A percentile compares a stretch with the other conserved stretches of the same genome.
phyloP scores from a whole-genome alignment of 2,329 filamentous ascomycete genomes.

The Aspergillus oerlinghausenensis region DNA sequence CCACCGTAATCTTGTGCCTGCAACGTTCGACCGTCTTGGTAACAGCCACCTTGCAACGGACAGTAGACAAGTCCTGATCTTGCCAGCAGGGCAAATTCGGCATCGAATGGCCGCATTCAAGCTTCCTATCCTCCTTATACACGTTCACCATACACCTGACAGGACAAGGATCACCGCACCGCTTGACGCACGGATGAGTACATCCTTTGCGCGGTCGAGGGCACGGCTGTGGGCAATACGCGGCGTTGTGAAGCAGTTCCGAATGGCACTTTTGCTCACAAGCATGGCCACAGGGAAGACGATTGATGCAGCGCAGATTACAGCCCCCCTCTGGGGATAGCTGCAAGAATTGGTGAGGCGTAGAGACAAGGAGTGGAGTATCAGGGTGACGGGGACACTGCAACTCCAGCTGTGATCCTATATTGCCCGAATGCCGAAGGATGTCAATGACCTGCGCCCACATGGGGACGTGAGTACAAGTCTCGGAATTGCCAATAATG shows the following conservation, averaged over 20 bases:
- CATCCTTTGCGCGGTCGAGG: constrained; percentile 33
- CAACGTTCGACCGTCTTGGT: constrained; percentile 51
- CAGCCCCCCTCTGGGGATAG: constrained; percentile 61
- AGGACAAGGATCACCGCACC: constrained; percentile 41
- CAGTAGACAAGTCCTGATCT: constrained; percentile 40
- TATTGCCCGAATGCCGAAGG: constrained; percentile 41
- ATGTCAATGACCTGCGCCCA: constrained; percentile 58
- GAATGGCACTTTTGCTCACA: constrained; percentile 46
- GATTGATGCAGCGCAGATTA: constrained; percentile 43
- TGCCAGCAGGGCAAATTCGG: constrained; percentile 32
- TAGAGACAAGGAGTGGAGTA: constrained; percentile 46
- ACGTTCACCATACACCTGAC: constrained; percentile 29
- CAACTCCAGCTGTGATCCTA: constrained; percentile 52
- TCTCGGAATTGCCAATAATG: constrained; percentile 62
- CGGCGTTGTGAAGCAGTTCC: constrained; percentile 37
- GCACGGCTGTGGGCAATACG: constrained; percentile 41
- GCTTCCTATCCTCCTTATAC: constrained; percentile 17
- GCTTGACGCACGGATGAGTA: constrained; percentile 37
- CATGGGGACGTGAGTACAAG: constrained; percentile 55
- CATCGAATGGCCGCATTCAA: constrained; percentile 28
- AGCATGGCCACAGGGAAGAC: constrained; percentile 43
- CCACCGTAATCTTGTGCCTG: constrained; percentile 47
- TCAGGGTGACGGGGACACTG: constrained; percentile 59
- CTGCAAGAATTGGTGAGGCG: constrained; percentile 55
- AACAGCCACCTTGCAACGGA: constrained; percentile 50